Base-by-base conservation (phyloP, 805 yeast genomes). In the Wickerhamiella kurtzmanii region DNA sequence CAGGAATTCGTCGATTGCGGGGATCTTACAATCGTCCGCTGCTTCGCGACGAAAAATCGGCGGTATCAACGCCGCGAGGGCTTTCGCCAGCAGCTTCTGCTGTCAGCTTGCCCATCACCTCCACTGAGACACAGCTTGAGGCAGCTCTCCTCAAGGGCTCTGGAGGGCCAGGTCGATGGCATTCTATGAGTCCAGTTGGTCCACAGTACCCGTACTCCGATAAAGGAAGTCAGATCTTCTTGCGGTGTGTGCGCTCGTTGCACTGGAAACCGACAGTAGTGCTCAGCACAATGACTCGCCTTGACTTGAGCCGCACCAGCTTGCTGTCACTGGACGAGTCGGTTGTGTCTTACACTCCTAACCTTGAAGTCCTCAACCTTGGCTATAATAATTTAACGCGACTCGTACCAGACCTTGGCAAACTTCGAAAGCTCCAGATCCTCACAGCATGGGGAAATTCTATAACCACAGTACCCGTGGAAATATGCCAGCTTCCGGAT, bases 261-360 rank as follows among this genome's bases (percentile, higher is more conserved):
- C 22, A n/a, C 15, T 38, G 41, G 41, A 18, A 38, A 25, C 25
- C 22, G 15, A 21, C 25, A 8, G 41, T 18, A 4, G 41, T 21
- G n/a, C 41, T 38, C 16, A 36, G 19, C 16, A 6, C 36, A 0
- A 20, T 53, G 16, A 44, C 49, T 1, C 76, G 78, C 16, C 69
- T 92, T 43, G 86, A 86, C 51, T 66, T 92, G 45, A 76, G 83
- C 8, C 82, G 82, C 57, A 96, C 95, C 1, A 86, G 84, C 56
- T 66, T 92, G 43, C 76, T 95, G 0, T 71, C 83, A 4, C 67
- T 92, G 22, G 80, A 88, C 0, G 70, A 75, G 5, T 75, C 73
- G 16, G 75, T 87, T 48, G 70, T 87, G 40, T 62, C 70, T 5
- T 73, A 71, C 52, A 68, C 87, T 38, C 75, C 82, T 0, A 74